phyloP scores from a whole-genome alignment of 345 rosid species.

The Euphorbia pulcherrima region DNA sequence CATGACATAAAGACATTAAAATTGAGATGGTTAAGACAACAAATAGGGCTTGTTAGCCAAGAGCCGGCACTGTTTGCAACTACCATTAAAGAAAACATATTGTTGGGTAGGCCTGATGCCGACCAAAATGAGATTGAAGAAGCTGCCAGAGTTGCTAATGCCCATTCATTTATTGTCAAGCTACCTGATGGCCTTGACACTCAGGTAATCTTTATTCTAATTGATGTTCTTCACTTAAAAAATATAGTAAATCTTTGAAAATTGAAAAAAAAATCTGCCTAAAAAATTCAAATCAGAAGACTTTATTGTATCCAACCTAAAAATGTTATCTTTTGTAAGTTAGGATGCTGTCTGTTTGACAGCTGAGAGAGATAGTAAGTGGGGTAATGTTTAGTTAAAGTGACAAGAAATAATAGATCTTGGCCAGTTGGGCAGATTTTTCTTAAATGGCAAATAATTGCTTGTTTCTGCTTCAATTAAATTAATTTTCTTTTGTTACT shows the following conservation, averaged over 20 bases:
- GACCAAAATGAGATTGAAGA: constrained; percentile 74
- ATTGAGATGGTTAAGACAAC: constrained; percentile 87
- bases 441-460: constrained; percentile 26
- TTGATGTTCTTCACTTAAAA: too few relatives aligned
- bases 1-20: constrained; percentile 76
- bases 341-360: constrained; percentile 33
- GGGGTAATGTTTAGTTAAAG: constrained; percentile 35
- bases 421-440: constrained; percentile 31
- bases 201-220: constrained; percentile 41
- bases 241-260: too few relatives aligned
- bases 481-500: constrained; percentile 17
- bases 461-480: constrained; percentile 9
- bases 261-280: constrained; percentile 2
- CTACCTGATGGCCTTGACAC: constrained; percentile 91
- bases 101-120: constrained; percentile 87
- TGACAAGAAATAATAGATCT: constrained; percentile 42
- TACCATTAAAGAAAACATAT: constrained; percentile 86
- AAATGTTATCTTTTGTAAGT: background rate
- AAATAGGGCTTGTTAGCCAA: constrained; percentile 97
- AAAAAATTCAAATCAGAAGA: background rate
- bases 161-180: constrained; percentile 89
- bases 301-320: background rate
- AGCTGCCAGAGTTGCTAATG: constrained; percentile 96
- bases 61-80: constrained; percentile 94
- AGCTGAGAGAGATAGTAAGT: constrained; percentile 33